Evolutionary conservation across 805 yeast species (phyloP).

Genomic region (Yarrowia bubula): DNA sequence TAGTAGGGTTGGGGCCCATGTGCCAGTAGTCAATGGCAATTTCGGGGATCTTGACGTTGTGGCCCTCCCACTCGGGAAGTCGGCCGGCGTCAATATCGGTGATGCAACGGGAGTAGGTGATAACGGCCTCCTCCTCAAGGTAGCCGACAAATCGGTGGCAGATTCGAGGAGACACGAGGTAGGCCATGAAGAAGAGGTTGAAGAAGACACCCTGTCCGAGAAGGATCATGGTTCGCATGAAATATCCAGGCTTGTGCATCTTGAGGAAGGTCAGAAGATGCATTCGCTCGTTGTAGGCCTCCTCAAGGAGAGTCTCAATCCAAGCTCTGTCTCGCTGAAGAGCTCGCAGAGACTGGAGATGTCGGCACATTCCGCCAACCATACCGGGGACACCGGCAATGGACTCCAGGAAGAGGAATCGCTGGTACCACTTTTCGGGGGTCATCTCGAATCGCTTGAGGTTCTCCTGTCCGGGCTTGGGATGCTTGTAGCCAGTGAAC

Average conservation of each 20-base stretch:
- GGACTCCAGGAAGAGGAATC: conserved; percentile 61
- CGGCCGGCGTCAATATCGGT: conserved; percentile 52
- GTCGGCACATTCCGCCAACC: conserved; percentile 71
- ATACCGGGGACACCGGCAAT: conserved; percentile 81
- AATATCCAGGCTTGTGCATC: conserved; percentile 59
- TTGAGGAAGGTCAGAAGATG: conserved; percentile 67
- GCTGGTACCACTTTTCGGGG: conserved; percentile 59
- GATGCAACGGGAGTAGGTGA: conserved; percentile 61
- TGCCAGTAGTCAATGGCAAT: conserved; percentile 67
- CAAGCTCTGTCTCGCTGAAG: conserved; percentile 68
- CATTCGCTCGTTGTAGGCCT: conserved; percentile 77
- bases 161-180: conserved; percentile 57
- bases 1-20: conserved; percentile 50
- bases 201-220: conserved; percentile 71
- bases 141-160: conserved; percentile 79
- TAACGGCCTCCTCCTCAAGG: conserved; percentile 72
- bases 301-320: conserved; percentile 70
- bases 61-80: conserved; percentile 48
- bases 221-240: conserved; percentile 54
- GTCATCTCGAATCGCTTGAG: conserved; percentile 52
- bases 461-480: conserved; percentile 44
- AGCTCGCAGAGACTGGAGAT: conserved; percentile 60
- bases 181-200: conserved; percentile 60
- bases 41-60: conserved; percentile 37
- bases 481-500: conserved; percentile 61